Percentiles rank a stretch among this genome's conserved stretches.
These are phyloP conservation scores for Solanum chaucha DNA, from an alignment of 257 asterid species.

Conservation along the genomic window DNA sequence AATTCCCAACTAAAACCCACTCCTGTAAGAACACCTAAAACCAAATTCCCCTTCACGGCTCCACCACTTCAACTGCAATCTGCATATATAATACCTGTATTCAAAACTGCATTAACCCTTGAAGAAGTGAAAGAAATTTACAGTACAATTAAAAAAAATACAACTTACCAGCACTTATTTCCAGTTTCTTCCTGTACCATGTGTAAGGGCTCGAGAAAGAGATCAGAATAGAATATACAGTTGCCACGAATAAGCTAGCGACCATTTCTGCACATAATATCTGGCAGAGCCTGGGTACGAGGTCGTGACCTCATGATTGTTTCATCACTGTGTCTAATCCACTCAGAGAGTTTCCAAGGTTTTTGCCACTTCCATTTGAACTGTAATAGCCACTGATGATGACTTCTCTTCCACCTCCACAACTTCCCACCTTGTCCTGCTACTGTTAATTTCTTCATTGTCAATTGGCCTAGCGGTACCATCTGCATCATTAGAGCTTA, in stretches of 20 bases:
- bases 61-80: constrained; percentile 20
- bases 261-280: constrained; percentile 54
- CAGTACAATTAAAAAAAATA: background rate
- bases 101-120: background rate
- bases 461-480: constrained; percentile 85
- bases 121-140: background rate
- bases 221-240: constrained; percentile 34
- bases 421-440: constrained; percentile 93
- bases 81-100: constrained; percentile 12
- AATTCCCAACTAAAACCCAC: constrained; percentile 16
- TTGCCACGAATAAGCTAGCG: constrained; percentile 36
- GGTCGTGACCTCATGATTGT: constrained; percentile 78
- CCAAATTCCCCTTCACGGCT: constrained; percentile 19
- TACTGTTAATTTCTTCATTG: constrained; percentile 80
- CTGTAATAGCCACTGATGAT: constrained; percentile 96
- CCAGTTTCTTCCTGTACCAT: constrained; percentile 22
- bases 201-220: constrained; percentile 26
- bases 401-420: constrained; percentile 99
- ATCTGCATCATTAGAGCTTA: constrained; percentile 39
- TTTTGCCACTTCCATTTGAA: constrained; percentile 99
- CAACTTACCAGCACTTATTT: constrained; percentile 46
- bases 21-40: constrained; percentile 20
- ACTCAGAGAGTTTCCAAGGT: constrained; percentile 97
- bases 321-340: constrained; percentile 93
- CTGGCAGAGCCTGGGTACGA: constrained; percentile 74